These are phyloP conservation scores for Hypoxylon sp. DNA, from an alignment of 2,329 filamentous ascomycete genomes.

Conservation along the genomic window DNA sequence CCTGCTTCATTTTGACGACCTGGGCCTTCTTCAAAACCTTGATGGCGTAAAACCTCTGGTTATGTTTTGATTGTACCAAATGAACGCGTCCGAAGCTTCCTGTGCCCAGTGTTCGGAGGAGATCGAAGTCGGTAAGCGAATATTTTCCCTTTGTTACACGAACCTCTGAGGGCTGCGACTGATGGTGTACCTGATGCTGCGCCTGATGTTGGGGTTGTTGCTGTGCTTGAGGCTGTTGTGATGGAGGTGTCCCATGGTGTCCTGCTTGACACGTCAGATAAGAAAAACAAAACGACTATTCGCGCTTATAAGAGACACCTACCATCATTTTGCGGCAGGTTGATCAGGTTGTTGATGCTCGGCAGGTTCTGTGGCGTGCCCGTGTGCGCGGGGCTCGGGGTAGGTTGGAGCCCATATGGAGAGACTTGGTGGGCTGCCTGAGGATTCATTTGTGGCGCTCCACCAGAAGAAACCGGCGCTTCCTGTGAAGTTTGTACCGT, in stretches of 20 bases:
- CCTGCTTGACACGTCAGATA: constrained; percentile 39
- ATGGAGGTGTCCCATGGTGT: constrained; percentile 52
- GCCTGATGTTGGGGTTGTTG: too few relatives aligned
- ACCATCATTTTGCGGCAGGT: constrained; percentile 63
- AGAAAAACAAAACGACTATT: constrained; percentile 31
- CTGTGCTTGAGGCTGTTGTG: too few relatives aligned
- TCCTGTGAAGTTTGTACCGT: constrained; percentile 37
- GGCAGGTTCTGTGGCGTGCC: constrained; percentile 71
- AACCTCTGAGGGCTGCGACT: constrained; percentile 48
- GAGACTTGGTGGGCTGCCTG: constrained; percentile 44
- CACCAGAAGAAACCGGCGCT: constrained; percentile 44
- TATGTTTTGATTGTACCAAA: constrained; percentile 96
- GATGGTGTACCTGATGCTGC: constrained; percentile 36
- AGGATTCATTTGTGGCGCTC: constrained; percentile 46
- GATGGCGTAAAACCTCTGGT: constrained; percentile 96
- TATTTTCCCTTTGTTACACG: constrained; percentile 97
- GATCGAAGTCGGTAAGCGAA: constrained; percentile 86
- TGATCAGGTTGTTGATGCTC: constrained; percentile 85
- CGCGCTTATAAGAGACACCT: too few relatives aligned
- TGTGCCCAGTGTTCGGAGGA: constrained; percentile 91
- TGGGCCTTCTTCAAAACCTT: constrained; percentile 99
- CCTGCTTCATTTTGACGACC: constrained; percentile 99
- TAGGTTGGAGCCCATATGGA: constrained; percentile 56
- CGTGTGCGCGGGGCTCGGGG: constrained; percentile 43
- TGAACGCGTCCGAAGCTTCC: constrained; percentile 97